Evolutionary conservation across 1,139 yeast species (phyloP).

Genomic region (Hyphopichia pseudoburtonii): DNA sequence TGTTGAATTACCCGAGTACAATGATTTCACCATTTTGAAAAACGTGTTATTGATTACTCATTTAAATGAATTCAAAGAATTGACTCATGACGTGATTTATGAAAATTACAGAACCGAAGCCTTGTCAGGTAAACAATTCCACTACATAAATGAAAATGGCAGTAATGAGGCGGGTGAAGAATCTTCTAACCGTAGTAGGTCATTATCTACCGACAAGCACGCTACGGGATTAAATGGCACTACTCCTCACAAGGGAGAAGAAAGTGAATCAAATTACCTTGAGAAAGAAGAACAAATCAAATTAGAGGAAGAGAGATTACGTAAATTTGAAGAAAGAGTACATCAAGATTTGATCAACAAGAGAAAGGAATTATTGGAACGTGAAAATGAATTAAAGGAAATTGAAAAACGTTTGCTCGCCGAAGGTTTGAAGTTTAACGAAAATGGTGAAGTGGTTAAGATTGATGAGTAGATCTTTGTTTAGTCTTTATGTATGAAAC

Average conservation of each 20-base stretch:
- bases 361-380: slow-evolving; percentile 78
- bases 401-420: slow-evolving; percentile 73
- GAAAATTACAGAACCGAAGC: slow-evolving; percentile 74
- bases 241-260: slow-evolving; percentile 14
- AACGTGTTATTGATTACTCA: slow-evolving; percentile 75
- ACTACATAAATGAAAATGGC: slow-evolving; percentile 28
- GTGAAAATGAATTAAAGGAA: slow-evolving; percentile 85
- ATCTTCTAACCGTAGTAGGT: background rate
- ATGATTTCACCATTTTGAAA: slow-evolving; percentile 66
- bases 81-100: slow-evolving; percentile 65
- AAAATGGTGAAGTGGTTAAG: slow-evolving; percentile 43
- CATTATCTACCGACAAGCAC: background rate
- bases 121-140: slow-evolving; percentile 49
- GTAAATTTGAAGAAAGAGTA: slow-evolving; percentile 80
- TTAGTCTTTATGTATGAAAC: background rate
- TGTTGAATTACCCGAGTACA: slow-evolving; percentile 55
- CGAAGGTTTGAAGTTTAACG: slow-evolving; percentile 49
- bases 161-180: slow-evolving; percentile 8
- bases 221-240: background rate
- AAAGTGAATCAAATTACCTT: slow-evolving; percentile 48
- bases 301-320: slow-evolving; percentile 75
- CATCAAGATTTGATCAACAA: slow-evolving; percentile 85
- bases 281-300: slow-evolving; percentile 80
- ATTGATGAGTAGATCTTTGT: slow-evolving; percentile 13
- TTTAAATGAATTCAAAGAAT: slow-evolving; percentile 70